A percentile compares a stretch with the other conserved stretches of the same genome.
Evolutionary conservation across 352 stramenopile genomes (phyloP).

Genomic region (Phytopythium oedochilum): DNA sequence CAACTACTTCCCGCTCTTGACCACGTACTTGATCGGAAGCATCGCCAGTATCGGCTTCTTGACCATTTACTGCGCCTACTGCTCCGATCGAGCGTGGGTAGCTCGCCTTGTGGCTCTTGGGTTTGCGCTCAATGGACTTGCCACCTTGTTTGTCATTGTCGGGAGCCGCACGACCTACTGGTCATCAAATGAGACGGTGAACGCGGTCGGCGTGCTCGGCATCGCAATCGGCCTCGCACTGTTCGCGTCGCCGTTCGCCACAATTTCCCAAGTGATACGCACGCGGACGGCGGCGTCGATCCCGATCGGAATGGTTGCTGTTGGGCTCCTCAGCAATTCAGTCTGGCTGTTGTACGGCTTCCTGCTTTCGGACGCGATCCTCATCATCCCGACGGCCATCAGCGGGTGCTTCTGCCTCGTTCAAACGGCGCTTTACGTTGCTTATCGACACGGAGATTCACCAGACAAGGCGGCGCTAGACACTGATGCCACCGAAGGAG

Average conservation of each 20-base stretch:
- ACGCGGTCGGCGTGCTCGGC: slow-evolving; percentile 19
- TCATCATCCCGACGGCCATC: slow-evolving; percentile 25
- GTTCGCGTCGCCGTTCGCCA: slow-evolving; percentile 13
- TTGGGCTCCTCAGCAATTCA: slow-evolving; percentile 32
- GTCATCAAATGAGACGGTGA: slow-evolving; percentile 5
- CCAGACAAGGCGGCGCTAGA: neutral
- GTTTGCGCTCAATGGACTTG: slow-evolving; percentile 17
- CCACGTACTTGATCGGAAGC: slow-evolving; percentile 25
- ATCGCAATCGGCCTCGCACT: slow-evolving; percentile 23
- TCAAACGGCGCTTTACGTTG: slow-evolving; percentile 29
- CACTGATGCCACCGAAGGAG: neutral
- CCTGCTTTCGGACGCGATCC: slow-evolving; percentile 24
- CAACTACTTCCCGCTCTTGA: slow-evolving; percentile 31
- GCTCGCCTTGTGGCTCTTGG: slow-evolving; percentile 8
- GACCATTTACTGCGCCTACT: slow-evolving; percentile 17
- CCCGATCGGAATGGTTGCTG: slow-evolving; percentile 13
- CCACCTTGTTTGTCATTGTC: slow-evolving; percentile 15
- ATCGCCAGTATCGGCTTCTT: slow-evolving; percentile 24
- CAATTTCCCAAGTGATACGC: slow-evolving; percentile 9
- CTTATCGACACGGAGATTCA: slow-evolving; percentile 12
- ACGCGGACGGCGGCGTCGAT: slow-evolving; percentile 9
- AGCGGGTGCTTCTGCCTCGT: slow-evolving; percentile 26
- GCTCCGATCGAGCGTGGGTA: slow-evolving; percentile 6
- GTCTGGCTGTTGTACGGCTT: slow-evolving; percentile 36
- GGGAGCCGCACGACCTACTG: slow-evolving; percentile 6